These are phyloP conservation scores for Rhododendron ovatum DNA, from an alignment of 148 eudicot genomes.

Conservation along the genomic window DNA sequence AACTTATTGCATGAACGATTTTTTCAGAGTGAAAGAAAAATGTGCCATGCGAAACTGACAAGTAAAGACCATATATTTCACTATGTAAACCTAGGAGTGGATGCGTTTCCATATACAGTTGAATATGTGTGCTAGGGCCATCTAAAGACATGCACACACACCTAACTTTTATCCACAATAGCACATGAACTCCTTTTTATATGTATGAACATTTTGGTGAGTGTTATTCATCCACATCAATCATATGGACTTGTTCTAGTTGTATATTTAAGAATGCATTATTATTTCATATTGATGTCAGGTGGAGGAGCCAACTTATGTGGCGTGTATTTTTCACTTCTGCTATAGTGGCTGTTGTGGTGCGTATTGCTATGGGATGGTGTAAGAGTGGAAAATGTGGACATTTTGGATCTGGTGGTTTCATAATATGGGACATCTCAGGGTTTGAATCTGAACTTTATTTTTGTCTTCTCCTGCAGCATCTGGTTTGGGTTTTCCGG, in stretches of 20 bases:
- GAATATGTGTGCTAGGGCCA: neutral
- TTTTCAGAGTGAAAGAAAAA: neutral
- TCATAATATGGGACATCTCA: conserved; percentile 97
- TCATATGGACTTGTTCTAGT: neutral
- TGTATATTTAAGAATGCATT: neutral
- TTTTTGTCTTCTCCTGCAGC: conserved; percentile 8
- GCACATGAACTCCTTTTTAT: neutral
- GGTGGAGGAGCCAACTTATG: conserved; percentile 99
- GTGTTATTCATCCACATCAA: neutral
- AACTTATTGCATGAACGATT: neutral
- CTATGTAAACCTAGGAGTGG: neutral
- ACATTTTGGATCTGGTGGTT: conserved; percentile 99
- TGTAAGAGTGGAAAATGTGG: conserved; percentile 97
- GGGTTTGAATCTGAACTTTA: conserved; percentile 48
- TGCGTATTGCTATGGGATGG: conserved; percentile 98
- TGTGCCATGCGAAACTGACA: neutral
- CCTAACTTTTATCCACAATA: neutral
- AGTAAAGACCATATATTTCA: neutral
- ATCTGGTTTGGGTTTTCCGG: conserved; percentile 1
- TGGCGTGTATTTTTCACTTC: conserved; percentile 99
- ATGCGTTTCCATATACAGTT: neutral
- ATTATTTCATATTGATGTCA: conserved; percentile 20
- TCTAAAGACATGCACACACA: neutral
- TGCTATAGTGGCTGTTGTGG: conserved; percentile 98
- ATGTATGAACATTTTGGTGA: neutral